A percentile compares a stretch with the other conserved stretches of the same genome.
phyloP scores from a whole-genome alignment of 352 stramenopile species.

The Thraustochytrium striatum region DNA sequence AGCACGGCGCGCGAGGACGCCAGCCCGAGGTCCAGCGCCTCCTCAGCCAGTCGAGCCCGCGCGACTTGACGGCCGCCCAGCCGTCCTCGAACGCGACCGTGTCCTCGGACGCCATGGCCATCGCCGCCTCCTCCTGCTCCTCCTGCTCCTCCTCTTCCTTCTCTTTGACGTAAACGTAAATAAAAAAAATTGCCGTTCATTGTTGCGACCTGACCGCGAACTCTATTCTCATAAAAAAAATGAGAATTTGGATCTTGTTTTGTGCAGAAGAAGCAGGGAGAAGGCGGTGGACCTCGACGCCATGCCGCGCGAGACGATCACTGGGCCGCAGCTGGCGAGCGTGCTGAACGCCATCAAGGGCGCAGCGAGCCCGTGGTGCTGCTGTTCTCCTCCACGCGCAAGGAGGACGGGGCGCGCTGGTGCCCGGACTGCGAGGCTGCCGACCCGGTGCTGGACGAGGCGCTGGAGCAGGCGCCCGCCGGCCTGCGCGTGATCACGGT shows the following conservation, averaged over 20 bases:
- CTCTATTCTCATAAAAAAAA: too few relatives aligned
- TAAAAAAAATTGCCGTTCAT: too few relatives aligned
- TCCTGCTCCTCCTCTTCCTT: too few relatives aligned
- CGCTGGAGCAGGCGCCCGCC: neutral
- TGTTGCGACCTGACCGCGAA: too few relatives aligned
- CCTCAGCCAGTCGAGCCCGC: slow-evolving; percentile 2
- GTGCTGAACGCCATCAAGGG: neutral
- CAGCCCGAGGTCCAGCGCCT: neutral
- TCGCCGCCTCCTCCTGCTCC: neutral
- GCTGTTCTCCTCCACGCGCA: slow-evolving; percentile 24
- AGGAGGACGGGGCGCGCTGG: slow-evolving; percentile 35
- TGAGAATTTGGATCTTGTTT: too few relatives aligned
- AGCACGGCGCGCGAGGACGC: neutral
- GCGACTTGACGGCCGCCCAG: neutral
- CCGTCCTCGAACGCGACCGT: neutral
- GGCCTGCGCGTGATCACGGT: slow-evolving; percentile 22
- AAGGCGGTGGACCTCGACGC: neutral
- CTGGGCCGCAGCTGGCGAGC: slow-evolving; percentile 10
- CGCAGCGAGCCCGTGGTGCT: slow-evolving; percentile 15
- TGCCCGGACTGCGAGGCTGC: slow-evolving; percentile 48
- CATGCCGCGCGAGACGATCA: slow-evolving; percentile 38
- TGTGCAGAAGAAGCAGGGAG: too few relatives aligned
- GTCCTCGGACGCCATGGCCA: neutral
- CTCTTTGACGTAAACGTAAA: too few relatives aligned
- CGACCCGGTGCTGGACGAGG: slow-evolving; percentile 29